These are phyloP conservation scores for Globisporangium yorkense DNA, from an alignment of 352 stramenopile species.

Conservation along the genomic window DNA sequence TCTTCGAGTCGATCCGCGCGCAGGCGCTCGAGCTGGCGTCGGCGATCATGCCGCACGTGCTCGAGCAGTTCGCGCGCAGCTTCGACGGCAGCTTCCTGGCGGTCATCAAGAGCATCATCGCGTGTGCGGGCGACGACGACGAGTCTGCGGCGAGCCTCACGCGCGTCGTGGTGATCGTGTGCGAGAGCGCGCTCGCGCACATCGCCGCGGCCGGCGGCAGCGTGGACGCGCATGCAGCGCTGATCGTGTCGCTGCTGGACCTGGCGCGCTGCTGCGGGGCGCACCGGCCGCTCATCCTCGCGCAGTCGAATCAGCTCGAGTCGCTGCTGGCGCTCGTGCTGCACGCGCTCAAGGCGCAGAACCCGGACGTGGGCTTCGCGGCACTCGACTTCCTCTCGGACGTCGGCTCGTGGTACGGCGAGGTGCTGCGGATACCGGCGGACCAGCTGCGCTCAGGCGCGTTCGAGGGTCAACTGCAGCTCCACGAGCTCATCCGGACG, in stretches of 20 bases:
- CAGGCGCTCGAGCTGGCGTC: constrained; percentile 57
- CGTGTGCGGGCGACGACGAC: constrained; percentile 53
- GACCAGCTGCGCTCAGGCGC: constrained; percentile 39
- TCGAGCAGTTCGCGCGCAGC: constrained; percentile 59
- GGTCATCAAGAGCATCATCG: constrained; percentile 69
- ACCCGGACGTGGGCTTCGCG: constrained; percentile 47
- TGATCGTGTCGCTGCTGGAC: constrained; percentile 52
- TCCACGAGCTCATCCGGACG: constrained; percentile 58
- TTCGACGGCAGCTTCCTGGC: constrained; percentile 52
- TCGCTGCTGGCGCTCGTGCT: constrained; percentile 46
- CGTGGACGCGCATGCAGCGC: constrained; percentile 43
- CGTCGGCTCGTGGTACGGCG: constrained; percentile 61
- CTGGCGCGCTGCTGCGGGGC: constrained; percentile 50
- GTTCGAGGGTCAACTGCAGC: constrained; percentile 43
- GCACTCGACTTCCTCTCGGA: constrained; percentile 62
- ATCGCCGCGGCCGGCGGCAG: constrained; percentile 35
- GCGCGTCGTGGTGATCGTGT: constrained; percentile 56
- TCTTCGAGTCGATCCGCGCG: constrained; percentile 58
- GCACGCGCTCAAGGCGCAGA: constrained; percentile 60
- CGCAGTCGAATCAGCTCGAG: constrained; percentile 65
- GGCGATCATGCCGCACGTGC: constrained; percentile 50
- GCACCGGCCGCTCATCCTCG: constrained; percentile 54
- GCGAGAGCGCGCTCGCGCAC: constrained; percentile 47
- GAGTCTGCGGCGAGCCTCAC: constrained; percentile 51
- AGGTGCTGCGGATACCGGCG: constrained; percentile 56